Percentiles rank a stretch among this genome's conserved stretches.
These are phyloP conservation scores for Globisporangium yorkense DNA, from an alignment of 352 stramenopile genomes.

Conservation along the genomic window DNA sequence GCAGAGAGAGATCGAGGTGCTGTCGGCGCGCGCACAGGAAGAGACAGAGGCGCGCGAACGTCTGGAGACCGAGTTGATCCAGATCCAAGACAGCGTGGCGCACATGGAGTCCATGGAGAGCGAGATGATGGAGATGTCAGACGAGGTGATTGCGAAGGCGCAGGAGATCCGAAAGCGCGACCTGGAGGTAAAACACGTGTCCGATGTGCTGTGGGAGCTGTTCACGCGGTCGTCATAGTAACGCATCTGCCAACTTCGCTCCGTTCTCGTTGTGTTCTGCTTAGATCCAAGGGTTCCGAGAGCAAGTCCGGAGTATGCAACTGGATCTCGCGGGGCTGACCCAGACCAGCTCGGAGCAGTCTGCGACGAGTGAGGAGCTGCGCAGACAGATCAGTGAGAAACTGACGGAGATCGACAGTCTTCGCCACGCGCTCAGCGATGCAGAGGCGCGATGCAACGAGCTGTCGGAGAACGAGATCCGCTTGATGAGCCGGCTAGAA, in stretches of 20 bases:
- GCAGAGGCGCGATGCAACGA: slow-evolving; percentile 48
- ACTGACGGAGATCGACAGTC: slow-evolving; percentile 17
- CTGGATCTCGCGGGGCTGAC: slow-evolving; percentile 37
- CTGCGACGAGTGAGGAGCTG: slow-evolving; percentile 30
- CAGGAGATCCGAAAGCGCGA: slow-evolving; percentile 62
- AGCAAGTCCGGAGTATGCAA: slow-evolving; percentile 37
- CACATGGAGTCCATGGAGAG: slow-evolving; percentile 69
- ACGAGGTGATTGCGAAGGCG: slow-evolving; percentile 72
- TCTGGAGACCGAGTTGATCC: slow-evolving; percentile 50
- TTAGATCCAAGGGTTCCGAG: slow-evolving; percentile 45
- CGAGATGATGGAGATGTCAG: slow-evolving; percentile 72
- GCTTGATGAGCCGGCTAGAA: slow-evolving; percentile 31
- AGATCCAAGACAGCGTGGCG: slow-evolving; percentile 50
- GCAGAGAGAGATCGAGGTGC: slow-evolving; percentile 56
- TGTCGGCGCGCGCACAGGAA: slow-evolving; percentile 52
- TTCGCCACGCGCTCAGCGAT: slow-evolving; percentile 32
- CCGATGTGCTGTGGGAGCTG: not conserved
- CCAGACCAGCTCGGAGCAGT: slow-evolving; percentile 46
- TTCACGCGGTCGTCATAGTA: not conserved
- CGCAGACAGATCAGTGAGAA: slow-evolving; percentile 29
- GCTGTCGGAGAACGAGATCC: slow-evolving; percentile 43
- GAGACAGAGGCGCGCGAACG: slow-evolving; percentile 52
- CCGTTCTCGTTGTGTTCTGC: not conserved
- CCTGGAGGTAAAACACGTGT: slow-evolving; percentile 25
- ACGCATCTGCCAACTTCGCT: not conserved